Base-by-base conservation (phyloP, 257 asterid species). In the Solanum sitiens region DNA sequence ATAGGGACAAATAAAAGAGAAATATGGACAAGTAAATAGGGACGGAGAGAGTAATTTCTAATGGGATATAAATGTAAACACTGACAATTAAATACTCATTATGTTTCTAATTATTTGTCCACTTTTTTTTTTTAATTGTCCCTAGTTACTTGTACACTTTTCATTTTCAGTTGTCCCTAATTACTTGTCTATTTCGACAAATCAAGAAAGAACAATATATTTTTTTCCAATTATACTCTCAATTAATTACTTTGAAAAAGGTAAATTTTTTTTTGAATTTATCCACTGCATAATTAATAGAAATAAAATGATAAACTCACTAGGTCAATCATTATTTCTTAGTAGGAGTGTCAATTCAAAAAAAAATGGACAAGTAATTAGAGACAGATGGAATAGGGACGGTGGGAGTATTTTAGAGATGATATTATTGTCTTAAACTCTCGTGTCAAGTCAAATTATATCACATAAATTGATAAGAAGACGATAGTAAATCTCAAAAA, bases 321-420 rank as follows among this genome's bases (percentile, higher is more conserved):
- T 53, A 53, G 20, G 63, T 6, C n/a, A 53, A 53, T 53, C 0
- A 18, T 18, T 53, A 9, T 18, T 53, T 16, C 1, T 53, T 53
- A 53, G 6, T 6, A 53, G 63, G 10, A 16, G n/a, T 18, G 10
- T 18, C 63, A 53, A 53, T 53, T 53, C 63, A 16, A 53, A 53
- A 53, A 23, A n/a, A 27, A 27, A 27, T 0, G 63, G 2, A 53
- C 23, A 53, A 16, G 23, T 53, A 53, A 53, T 53, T 53, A 53
- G 4, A 21, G 23, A 53, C 23, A 53, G 0, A 6, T 1, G 9
- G 2, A 10, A 10, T 53, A 53, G 10, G 10, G 7, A 53, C 0
- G 2, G n/a, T 16, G 63, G 16, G 25, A 56, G 65, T 56, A 56
- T 56, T 56, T 56, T 56, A 56, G 65, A 56, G 1, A 56, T 56